A percentile compares a stretch with the other conserved stretches of the same genome.
phyloP scores from a whole-genome alignment of 768 basidiomycete genomes.

The Postia placenta region DNA sequence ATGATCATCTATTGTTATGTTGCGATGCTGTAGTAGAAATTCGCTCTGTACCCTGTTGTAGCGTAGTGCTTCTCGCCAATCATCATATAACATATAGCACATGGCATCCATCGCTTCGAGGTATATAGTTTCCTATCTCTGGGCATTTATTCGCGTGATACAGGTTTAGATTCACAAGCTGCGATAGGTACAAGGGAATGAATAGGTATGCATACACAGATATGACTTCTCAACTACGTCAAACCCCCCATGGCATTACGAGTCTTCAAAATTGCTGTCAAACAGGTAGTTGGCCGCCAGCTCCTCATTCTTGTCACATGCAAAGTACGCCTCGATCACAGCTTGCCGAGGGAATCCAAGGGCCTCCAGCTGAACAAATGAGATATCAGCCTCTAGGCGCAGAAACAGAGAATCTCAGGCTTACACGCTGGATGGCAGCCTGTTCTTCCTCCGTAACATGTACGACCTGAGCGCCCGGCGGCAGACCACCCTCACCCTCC shows the following conservation, averaged over 20 bases:
- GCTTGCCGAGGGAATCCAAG: conserved; percentile 82
- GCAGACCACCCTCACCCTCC: conserved; percentile 33
- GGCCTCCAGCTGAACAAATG: conserved; percentile 58
- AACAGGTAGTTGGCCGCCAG: conserved; percentile 93
- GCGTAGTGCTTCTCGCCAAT: no score
- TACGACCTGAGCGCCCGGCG: conserved; percentile 56
- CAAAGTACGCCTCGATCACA: conserved; percentile 88
- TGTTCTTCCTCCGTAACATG: conserved; percentile 82
- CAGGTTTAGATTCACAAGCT: not conserved
- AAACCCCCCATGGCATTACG: conserved; percentile 1
- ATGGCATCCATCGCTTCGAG: no score
- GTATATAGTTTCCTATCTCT: no score
- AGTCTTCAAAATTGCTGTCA: conserved; percentile 59
- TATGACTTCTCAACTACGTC: not conserved
- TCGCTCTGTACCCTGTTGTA: no score
- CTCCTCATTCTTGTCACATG: conserved; percentile 96
- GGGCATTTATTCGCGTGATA: no score
- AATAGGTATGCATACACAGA: not conserved
- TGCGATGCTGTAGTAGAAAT: no score
- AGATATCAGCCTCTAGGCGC: conserved; percentile 4
- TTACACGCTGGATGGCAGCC: conserved; percentile 83
- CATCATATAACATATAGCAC: no score
- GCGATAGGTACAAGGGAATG: not conserved
- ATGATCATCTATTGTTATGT: no score
- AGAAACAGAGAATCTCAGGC: not conserved